phyloP scores from a whole-genome alignment of 768 basidiomycete species.

The Kwoniella sp. region DNA sequence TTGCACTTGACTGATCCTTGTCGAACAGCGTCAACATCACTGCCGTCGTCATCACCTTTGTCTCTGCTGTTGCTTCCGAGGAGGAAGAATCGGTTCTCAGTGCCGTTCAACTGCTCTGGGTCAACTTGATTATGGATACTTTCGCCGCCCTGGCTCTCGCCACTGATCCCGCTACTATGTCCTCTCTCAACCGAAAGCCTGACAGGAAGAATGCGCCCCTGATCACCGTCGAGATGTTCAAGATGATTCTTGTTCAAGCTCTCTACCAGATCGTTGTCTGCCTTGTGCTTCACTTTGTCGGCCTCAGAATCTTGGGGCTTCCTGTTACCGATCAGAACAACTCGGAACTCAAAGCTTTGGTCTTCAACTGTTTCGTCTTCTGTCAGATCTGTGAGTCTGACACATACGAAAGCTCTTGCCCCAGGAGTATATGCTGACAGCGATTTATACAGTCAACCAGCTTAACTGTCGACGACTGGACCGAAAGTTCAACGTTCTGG shows the following conservation, averaged over 20 bases:
- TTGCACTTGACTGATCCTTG: conserved; percentile 56
- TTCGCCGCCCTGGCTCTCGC: conserved; percentile 97
- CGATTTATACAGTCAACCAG: conserved; percentile 65
- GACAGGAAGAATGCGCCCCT: conserved; percentile 85
- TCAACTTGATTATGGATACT: conserved; percentile 86
- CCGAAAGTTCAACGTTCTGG: conserved; percentile 81
- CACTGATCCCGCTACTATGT: conserved; percentile 85
- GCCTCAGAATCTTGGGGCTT: conserved; percentile 66
- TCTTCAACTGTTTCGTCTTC: conserved; percentile 98
- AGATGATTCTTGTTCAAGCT: conserved; percentile 90
- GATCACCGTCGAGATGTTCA: conserved; percentile 92
- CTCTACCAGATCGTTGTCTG: conserved; percentile 79
- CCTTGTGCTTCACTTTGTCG: conserved; percentile 86
- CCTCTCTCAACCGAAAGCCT: conserved; percentile 78
- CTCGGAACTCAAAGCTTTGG: conserved; percentile 71
- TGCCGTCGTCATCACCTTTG: conserved; percentile 89
- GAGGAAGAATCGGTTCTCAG: conserved; percentile 82
- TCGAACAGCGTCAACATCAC: conserved; percentile 75
- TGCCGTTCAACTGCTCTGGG: conserved; percentile 96
- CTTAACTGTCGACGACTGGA: conserved; percentile 88
- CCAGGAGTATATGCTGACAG: background rate
- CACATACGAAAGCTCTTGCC: too few relatives aligned
- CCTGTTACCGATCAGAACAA: conserved; percentile 43
- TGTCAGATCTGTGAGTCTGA: conserved; percentile 71
- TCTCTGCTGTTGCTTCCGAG: conserved; percentile 78